Conservation (phyloP, 108 stramenopile genomes). For the Heterococcus sp. region DNA sequence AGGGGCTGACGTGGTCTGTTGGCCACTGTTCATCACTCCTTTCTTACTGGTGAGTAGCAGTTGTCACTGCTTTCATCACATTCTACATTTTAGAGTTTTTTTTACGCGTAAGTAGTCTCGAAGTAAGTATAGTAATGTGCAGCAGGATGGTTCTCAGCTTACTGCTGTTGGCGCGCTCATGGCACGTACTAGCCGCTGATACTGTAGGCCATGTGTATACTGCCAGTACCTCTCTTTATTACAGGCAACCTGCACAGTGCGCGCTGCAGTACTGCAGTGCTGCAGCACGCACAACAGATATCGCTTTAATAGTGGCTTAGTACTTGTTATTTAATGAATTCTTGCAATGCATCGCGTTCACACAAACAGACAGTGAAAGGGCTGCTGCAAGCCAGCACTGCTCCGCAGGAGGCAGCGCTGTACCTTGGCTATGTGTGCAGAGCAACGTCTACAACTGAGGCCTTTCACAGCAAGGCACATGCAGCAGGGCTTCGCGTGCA, state of each 20-base stretch:
- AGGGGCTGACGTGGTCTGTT: slow-evolving; percentile 22
- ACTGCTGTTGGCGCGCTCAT: too few relatives aligned
- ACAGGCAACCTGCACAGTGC: background rate
- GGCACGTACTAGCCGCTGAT: too few relatives aligned
- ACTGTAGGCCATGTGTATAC: background rate
- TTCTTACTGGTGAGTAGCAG: slow-evolving; percentile 8
- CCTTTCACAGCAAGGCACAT: background rate
- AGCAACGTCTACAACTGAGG: slow-evolving; percentile 3
- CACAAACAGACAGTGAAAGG: slow-evolving; percentile 1
- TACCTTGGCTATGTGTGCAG: slow-evolving; percentile 9
- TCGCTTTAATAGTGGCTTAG: background rate
- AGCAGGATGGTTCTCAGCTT: too few relatives aligned
- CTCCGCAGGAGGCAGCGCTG: background rate
- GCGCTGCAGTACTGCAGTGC: background rate
- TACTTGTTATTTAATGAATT: background rate
- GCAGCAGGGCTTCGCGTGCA: background rate
- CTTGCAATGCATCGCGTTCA: too few relatives aligned
- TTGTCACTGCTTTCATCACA: too few relatives aligned
- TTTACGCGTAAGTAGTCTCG: too few relatives aligned
- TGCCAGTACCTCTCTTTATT: background rate
- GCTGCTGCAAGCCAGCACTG: background rate
- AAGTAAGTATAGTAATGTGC: too few relatives aligned
- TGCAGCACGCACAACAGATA: too few relatives aligned
- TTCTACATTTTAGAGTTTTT: too few relatives aligned
- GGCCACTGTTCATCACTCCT: slow-evolving; percentile 5